Evolutionary conservation across 805 yeast genomes (phyloP).

Genomic region (Nematodospora valgi): DNA sequence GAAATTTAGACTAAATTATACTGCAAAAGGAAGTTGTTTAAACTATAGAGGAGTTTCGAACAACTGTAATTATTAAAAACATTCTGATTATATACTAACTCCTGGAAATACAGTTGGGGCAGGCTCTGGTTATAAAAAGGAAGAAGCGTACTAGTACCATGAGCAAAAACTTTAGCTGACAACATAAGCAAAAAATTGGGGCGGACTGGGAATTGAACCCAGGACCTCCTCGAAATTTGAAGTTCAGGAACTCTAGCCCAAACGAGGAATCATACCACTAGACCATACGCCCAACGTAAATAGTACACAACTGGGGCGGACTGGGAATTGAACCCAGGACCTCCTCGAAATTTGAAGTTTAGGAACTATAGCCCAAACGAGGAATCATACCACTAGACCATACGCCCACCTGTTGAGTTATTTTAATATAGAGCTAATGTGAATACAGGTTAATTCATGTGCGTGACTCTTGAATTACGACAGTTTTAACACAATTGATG

Average conservation of each 20-base stretch:
- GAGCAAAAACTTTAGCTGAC: not conserved
- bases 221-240: constrained; percentile 42
- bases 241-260: constrained; percentile 14
- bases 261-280: constrained; percentile 32
- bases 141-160: not conserved
- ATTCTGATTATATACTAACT: too few species aligned
- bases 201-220: constrained; percentile 58
- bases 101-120: too few species aligned
- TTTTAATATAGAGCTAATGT: too few species aligned
- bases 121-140: not conserved
- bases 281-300: constrained; percentile 27
- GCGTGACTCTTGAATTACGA: too few species aligned
- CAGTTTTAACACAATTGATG: too few species aligned
- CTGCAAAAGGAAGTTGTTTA: too few species aligned
- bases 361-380: constrained; percentile 25
- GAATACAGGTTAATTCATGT: too few species aligned
- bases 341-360: constrained; percentile 32
- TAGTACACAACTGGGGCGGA: too few species aligned
- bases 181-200: constrained; percentile 19
- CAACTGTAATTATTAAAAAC: too few species aligned
- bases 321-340: constrained; percentile 63
- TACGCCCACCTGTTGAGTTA: constrained; percentile 22
- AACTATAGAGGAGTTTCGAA: too few species aligned
- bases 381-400: constrained; percentile 34
- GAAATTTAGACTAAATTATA: too few species aligned